Evolutionary conservation across 2,329 filamentous ascomycete genomes (phyloP).

Genomic region (Cephalotrichum gorgonifer): DNA sequence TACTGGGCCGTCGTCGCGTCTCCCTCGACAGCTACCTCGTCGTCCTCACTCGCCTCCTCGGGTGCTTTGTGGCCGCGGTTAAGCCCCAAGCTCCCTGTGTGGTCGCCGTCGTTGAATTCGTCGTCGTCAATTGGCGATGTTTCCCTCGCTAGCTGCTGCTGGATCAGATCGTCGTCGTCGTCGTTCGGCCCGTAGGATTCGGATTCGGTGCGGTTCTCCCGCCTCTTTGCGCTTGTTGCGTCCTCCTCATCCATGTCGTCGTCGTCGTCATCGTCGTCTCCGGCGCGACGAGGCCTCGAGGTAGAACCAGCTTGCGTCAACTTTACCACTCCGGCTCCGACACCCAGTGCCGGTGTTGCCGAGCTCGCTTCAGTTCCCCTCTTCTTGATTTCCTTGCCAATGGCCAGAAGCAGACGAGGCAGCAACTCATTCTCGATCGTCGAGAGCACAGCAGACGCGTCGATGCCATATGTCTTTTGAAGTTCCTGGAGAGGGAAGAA

Average conservation of each 20-base stretch:
- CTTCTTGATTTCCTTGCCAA: constrained; percentile 75
- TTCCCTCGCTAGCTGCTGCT: constrained; percentile 50
- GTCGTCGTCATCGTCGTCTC: constrained; percentile 52
- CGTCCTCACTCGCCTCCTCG: constrained; percentile 22
- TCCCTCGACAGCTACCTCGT: constrained; percentile 22
- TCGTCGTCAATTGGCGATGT: constrained; percentile 41
- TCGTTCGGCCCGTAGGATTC: constrained; percentile 89
- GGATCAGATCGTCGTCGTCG: constrained; percentile 75
- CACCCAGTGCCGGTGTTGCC: constrained; percentile 65
- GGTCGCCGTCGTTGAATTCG: constrained; percentile 35
- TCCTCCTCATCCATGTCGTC: constrained; percentile 73
- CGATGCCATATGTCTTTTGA: constrained; percentile 73
- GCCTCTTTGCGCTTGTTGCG: constrained; percentile 63
- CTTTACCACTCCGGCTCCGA: constrained; percentile 41
- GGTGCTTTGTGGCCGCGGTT: background rate
- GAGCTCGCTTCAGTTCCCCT: constrained; percentile 55
- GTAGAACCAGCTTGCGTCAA: constrained; percentile 29
- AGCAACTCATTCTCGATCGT: constrained; percentile 77
- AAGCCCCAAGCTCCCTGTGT: background rate
- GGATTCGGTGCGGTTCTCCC: constrained; percentile 67
- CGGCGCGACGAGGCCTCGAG: constrained; percentile 20
- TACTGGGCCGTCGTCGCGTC: constrained; percentile 22
- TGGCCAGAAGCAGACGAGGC: constrained; percentile 56
- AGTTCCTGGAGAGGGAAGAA: constrained; percentile 86
- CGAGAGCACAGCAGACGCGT: constrained; percentile 62